phyloP scores from a whole-genome alignment of 2,329 filamentous ascomycete genomes.

The Ophiocordyceps camponoti-floridani region DNA sequence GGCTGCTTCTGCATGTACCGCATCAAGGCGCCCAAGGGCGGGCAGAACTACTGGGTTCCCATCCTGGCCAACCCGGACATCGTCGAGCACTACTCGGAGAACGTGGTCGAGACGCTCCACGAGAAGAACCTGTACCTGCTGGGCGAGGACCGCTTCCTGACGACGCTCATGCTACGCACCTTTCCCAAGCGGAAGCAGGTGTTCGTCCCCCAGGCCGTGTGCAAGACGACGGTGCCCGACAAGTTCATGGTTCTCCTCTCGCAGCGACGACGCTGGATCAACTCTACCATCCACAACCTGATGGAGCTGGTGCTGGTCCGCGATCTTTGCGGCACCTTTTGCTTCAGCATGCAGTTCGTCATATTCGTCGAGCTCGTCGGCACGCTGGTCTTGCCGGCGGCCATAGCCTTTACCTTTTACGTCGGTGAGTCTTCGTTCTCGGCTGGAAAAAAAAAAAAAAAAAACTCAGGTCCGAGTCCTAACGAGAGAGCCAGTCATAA shows the following conservation, averaged over 20 bases:
- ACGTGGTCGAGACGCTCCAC: constrained; percentile 94
- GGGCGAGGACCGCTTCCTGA: constrained; percentile 87
- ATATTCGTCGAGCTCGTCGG: constrained; percentile 90
- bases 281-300: constrained; percentile 95
- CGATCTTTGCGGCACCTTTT: constrained; percentile 95
- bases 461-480: no score
- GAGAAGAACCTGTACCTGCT: constrained; percentile 89
- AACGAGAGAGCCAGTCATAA: constrained; percentile 41
- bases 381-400: constrained; percentile 84
- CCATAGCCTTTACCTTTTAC: constrained; percentile 94
- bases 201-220: constrained; percentile 94
- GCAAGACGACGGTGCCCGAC: constrained; percentile 94
- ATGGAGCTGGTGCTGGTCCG: constrained; percentile 94
- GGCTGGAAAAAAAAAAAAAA: no score
- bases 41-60: constrained; percentile 98
- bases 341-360: constrained; percentile 99
- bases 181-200: constrained; percentile 99
- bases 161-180: constrained; percentile 93
- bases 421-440: constrained; percentile 67
- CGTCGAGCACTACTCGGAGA: constrained; percentile 98
- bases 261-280: constrained; percentile 95
- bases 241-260: constrained; percentile 83
- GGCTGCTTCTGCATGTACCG: constrained; percentile 99
- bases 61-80: constrained; percentile 97
- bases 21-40: constrained; percentile 96